These are phyloP conservation scores for Elsinoe ampelina DNA, from an alignment of 2,329 filamentous ascomycete genomes.

Conservation along the genomic window DNA sequence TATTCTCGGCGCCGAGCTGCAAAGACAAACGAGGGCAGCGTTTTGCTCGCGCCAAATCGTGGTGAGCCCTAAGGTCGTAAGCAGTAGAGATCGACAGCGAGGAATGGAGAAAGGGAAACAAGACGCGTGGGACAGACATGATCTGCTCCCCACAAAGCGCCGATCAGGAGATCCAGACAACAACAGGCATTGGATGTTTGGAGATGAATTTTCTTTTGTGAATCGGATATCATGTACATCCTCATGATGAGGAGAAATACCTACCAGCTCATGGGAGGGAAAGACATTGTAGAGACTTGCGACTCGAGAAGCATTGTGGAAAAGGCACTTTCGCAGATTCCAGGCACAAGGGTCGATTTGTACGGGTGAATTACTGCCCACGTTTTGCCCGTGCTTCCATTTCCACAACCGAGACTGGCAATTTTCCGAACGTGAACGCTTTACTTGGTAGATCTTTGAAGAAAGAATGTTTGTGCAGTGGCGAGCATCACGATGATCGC, in stretches of 20 bases:
- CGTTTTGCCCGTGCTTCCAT: slow-evolving; percentile 2
- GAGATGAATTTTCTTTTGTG: neutral
- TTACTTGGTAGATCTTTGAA: neutral
- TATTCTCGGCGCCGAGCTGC: neutral
- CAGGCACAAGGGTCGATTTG: neutral
- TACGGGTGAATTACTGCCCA: neutral
- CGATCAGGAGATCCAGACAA: slow-evolving; percentile 6
- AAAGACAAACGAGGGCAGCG: neutral
- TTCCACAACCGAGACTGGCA: neutral
- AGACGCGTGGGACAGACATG: slow-evolving; percentile 1
- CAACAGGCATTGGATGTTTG: neutral
- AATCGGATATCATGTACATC: too few species aligned
- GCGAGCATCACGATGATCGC: neutral
- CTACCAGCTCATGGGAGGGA: too few species aligned
- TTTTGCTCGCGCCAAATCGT: neutral
- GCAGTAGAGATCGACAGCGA: neutral
- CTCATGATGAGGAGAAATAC: too few species aligned
- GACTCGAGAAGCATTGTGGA: too few species aligned
- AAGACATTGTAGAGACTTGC: too few species aligned
- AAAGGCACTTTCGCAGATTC: neutral
- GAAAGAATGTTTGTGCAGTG: neutral
- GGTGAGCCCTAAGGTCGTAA: neutral
- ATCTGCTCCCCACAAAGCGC: slow-evolving; percentile 4
- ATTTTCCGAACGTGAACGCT: neutral
- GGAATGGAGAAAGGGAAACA: neutral